A percentile compares a stretch with the other conserved stretches of the same genome.
Evolutionary conservation across 768 basidiomycete genomes (phyloP).

Genomic region (Piloderma croceum): DNA sequence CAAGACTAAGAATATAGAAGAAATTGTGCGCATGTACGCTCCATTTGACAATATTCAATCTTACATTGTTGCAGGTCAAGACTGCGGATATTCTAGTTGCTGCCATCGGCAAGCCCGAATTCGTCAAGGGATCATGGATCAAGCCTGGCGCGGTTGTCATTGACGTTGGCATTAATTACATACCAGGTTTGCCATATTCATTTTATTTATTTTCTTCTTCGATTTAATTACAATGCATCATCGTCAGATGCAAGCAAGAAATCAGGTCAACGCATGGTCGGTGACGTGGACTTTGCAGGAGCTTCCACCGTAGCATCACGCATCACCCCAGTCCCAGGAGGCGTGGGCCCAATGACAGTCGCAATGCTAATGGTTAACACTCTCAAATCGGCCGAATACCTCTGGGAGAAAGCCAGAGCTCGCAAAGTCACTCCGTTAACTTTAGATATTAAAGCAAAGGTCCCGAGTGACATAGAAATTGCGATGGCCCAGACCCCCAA

Average conservation of each 20-base stretch:
- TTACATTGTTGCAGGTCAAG: constrained; percentile 50
- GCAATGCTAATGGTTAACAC: constrained; percentile 98
- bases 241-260: constrained; percentile 79
- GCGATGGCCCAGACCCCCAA: constrained; percentile 94
- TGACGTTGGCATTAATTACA: constrained; percentile 96
- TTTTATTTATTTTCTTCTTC: constrained; percentile 2
- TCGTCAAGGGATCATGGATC: constrained; percentile 89
- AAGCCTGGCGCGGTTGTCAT: constrained; percentile 94
- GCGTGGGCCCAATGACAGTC: constrained; percentile 99
- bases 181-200: constrained; percentile 56
- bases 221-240: not conserved
- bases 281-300: constrained; percentile 84
- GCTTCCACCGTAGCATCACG: constrained; percentile 76
- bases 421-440: constrained; percentile 74
- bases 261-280: constrained; percentile 91
- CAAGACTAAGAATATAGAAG: constrained; percentile 73
- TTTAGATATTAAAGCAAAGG: constrained; percentile 74
- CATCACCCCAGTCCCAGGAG: constrained; percentile 98
- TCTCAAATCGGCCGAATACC: constrained; percentile 72
- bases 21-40: constrained; percentile 53
- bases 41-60: constrained; percentile 6
- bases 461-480: constrained; percentile 96
- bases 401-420: constrained; percentile 62
- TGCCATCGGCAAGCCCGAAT: constrained; percentile 91
- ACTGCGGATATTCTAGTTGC: constrained; percentile 90